Base-by-base conservation (phyloP, 2,329 filamentous ascomycete genomes). In the Botrytis fabae region DNA sequence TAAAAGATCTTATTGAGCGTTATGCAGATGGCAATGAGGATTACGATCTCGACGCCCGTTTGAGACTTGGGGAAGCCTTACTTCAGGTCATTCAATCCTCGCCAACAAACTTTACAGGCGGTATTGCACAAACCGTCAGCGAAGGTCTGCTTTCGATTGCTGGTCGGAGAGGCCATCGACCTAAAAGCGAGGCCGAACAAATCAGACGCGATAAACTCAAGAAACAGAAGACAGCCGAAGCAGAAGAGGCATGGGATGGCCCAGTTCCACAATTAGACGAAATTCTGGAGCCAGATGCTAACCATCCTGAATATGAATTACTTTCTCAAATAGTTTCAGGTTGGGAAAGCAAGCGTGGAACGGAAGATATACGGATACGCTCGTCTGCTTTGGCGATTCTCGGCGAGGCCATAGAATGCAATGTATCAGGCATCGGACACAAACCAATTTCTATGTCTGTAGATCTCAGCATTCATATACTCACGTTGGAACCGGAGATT, bases 341-440 rank as follows among this genome's bases (percentile, higher is more conserved):
- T 0, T 93, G 92, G 92, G 86, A 91, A 76, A 86, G 89, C 75
- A 90, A 88, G 72, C 83, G 86, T 25, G 91, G 90, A 0, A 86
- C 86, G 73, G 92, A 94, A 80, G 92, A 94, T 78, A 84, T 93
- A 20, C 86, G 92, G 6, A 87, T 94, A 76, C 88, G 92, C 1
- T 83, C 91, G 22, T 93, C 91, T 35, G 90, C 91, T 6, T 80
- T 94, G 10, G 91, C 90, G 7, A 86, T 94, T 64, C 84, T 94
- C 61, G 87, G 87, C 0, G 82, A 82, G 1, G 85, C 85, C 0
- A 81, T 93, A 40, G 90, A 93, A 79, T 87, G 85, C 1, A 90
- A 90, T 75, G 82, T 91, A 6, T 81, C 82, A 1, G 89, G 88
- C 0, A 81, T 91, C 40, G 87, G 88, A 1, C 80, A 88, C 0